Base-by-base conservation (phyloP, 495 filamentous ascomycete genomes). In the Talaromyces adpressus region DNA sequence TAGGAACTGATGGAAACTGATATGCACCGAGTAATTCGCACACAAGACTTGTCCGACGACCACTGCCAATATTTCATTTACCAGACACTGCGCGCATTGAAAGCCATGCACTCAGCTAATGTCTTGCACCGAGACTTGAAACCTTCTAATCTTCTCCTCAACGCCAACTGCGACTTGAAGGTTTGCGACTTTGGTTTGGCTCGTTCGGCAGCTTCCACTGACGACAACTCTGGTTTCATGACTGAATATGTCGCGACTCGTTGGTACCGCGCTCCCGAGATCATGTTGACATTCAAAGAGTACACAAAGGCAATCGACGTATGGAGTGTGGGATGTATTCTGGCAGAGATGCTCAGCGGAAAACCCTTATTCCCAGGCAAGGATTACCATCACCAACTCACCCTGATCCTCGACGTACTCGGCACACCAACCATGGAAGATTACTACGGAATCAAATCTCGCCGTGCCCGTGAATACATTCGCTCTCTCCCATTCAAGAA, bases 31-130 rank as follows among this genome's bases (percentile, higher is more conserved):
- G 95, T 99, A 64, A 99, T 99, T 69, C 93, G 95, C 63, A 99
- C 95, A 61, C 95, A 99, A 79, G 94, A 97, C 61, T 84, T 99
- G 29, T 97, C 95, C 5, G 95, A 99, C 70, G 95, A 97, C 69
- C 95, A 99, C 73, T 99, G 95, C 82, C 95, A 99, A 76, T 99
- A 97, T 75, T 99, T 99, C 81, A 99, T 99, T 77, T 99, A 99
- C 82, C 95, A 99, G 80, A 99, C 95, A 9, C 84, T 99, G 59
- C 93, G 95, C 68, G 95, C 94, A 16, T 80, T 99, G 69, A 99
- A 99, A 80, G 95, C 95, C 51, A 98, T 99, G 89, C 95, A 99
- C 79, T 96, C 92, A 27, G 95, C 95, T 66, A 99, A 99, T 67
- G 95, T 99, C 30, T 87, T 99, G 9, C 95, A 99, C 74, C 89